Evolutionary conservation across 768 basidiomycete genomes (phyloP), one percentile per base, ranked within the genome.

Genomic region (Lentinus tigrinus): DNA sequence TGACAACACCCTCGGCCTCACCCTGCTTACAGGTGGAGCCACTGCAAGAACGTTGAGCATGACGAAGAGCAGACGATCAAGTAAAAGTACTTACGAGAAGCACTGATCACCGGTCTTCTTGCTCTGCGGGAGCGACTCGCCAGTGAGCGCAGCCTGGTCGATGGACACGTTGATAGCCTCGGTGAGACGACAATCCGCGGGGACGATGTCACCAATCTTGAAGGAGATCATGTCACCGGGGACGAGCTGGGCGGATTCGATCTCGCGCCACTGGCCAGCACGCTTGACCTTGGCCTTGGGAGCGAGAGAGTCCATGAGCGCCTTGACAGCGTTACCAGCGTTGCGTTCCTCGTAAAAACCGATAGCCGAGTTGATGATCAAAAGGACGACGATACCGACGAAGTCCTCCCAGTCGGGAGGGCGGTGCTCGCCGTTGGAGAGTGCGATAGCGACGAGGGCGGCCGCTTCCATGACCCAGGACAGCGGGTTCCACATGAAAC

Each of bases 401-500:
- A 98, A 98, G 79, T 98, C 96, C 71, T 91, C 79, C 96, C 96
- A 98, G 70, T 98, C 95, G 19, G 96, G 96, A 27, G 95, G 85
- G 54, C 80, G 77, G 55, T 80, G 77, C 66, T 87, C 86, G 74
- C 96, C 96, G 74, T 98, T 98, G 55, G 96, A 97, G 28, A 98
- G 85, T 40, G 85, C 94, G 72, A 98, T 98, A 47, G 96, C 95
- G 64, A 95, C 93, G 28, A 94, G 81, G 8, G 93, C 91, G 38
- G 95, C 95, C 61, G 89, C 94, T 75, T 98, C 96, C 96, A 98
- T 98, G 75, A 98, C 96, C 96, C 96, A 98, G 34, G 96, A 98
- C 13, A 98, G 81, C 43, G 96, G 96, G 78, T 98, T 98, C 96
- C 96, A 98, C 96, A 98, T 98, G 84, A 98, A 98, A 72, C 87